Evolutionary conservation across 352 stramenopile species (phyloP), one percentile per base, ranked within the genome.

Genomic region (Phytophthora sp.): DNA sequence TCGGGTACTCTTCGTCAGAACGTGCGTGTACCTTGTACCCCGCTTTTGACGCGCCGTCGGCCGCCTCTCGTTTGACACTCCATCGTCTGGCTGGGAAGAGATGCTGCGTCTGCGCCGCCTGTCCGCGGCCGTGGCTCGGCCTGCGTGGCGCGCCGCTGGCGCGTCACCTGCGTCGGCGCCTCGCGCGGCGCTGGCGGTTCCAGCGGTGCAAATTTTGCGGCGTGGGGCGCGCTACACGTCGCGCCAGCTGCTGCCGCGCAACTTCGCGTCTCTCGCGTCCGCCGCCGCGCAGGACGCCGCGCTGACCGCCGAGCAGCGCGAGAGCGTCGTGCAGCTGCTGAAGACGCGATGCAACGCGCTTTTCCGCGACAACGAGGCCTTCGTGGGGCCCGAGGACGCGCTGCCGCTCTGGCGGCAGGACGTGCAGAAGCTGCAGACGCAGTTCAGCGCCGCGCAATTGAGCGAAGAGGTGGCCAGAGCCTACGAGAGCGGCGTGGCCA

Each of bases 401-500:
- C 38, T 89, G 11, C 24, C 49, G 31, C 37, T 62, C 4, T 92
- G 81, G 83, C 26, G 60, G 4, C 24, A 53, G 17, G 63, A 77
- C 32, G 24, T 90, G 12, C 45, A 55, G 6, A 27, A 12, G 5
- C 41, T 87, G n/a, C 44, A 76, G 56, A 28, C 28, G 27, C 41
- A 75, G 50, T 56, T 66, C 3, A 39, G 53, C 12, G 4, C 26
- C 0, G 17, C 39, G 0, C 34, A 62, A 12, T 46, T 87, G 0
- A 31, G 34, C 11, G 41, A 72, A 24, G 69, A 88, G 37, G 53
- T 90, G 26, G 49, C 43, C 21, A 60, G 63, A 5, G 81, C 69
- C 3, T 93, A 91, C 55, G 82, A 91, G 43, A 83, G 72, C 34
- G 84, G 74, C 37, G 69, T 93, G 12, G 82, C 84, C 10, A 89